Evolutionary conservation across 805 yeast species (phyloP).

Genomic region (Candida fluviatilis): DNA sequence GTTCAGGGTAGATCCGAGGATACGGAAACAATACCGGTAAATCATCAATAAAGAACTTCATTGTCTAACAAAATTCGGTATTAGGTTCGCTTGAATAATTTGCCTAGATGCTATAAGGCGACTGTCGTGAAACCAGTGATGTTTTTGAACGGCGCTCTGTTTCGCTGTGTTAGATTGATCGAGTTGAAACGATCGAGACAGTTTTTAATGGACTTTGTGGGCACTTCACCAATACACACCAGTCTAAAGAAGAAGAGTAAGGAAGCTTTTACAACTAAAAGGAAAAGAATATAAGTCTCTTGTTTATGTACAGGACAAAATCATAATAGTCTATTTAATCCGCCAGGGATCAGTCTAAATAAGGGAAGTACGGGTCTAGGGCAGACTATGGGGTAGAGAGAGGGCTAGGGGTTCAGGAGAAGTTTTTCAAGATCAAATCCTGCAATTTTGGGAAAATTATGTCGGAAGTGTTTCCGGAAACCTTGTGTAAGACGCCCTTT

Average conservation of each 20-base stretch:
- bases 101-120: too few species aligned
- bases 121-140: too few species aligned
- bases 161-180: too few species aligned
- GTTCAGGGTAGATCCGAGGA: conserved; percentile 96
- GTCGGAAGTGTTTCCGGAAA: conserved; percentile 80
- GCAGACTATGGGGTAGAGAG: too few species aligned
- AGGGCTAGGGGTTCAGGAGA: conserved; percentile 4
- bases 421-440: conserved; percentile 12
- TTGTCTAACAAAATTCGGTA: conserved; percentile 7
- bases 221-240: too few species aligned
- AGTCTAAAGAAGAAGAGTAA: too few species aligned
- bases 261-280: too few species aligned
- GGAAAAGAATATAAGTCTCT: too few species aligned
- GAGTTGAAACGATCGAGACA: too few species aligned
- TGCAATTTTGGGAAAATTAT: conserved; percentile 70
- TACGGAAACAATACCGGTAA: conserved; percentile 94
- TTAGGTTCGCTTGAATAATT: not conserved
- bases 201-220: too few species aligned
- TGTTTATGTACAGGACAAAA: not conserved
- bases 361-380: too few species aligned
- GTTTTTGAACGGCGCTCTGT: too few species aligned
- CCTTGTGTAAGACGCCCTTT: conserved; percentile 43
- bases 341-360: not conserved
- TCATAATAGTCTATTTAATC: not conserved
- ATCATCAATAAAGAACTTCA: conserved; percentile 90